phyloP scores from a whole-genome alignment of 2,329 filamentous ascomycete genomes.

The Microascus cirrosus region DNA sequence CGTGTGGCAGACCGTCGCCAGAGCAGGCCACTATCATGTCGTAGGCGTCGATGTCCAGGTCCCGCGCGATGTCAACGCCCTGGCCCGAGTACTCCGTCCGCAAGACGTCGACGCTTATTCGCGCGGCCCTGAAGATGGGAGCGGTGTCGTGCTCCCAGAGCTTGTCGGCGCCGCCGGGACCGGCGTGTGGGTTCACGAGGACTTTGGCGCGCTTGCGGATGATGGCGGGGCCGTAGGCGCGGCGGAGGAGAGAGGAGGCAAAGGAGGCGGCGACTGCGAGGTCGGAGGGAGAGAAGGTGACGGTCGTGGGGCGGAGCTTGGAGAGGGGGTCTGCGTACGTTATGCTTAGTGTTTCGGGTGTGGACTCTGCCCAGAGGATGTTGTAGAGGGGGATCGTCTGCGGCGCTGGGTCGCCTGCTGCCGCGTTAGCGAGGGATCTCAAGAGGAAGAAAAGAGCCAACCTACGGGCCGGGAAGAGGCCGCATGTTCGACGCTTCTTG shows the following conservation, averaged over 20 bases:
- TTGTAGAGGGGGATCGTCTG: conserved; percentile 63
- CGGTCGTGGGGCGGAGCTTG: conserved; percentile 45
- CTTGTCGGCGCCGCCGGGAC: conserved; percentile 64
- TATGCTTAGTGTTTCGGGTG: conserved; percentile 52
- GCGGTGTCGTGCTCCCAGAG: conserved; percentile 66
- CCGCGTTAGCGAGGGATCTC: neutral
- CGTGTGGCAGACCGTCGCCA: conserved; percentile 82
- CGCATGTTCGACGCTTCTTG: neutral
- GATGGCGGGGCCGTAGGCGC: conserved; percentile 59
- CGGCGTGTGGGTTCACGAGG: conserved; percentile 82
- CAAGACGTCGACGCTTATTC: conserved; percentile 64
- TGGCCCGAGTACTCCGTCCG: conserved; percentile 64
- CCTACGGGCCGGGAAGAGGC: neutral
- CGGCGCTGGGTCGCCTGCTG: conserved; percentile 9
- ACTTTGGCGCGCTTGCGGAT: conserved; percentile 72
- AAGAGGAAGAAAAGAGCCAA: neutral
- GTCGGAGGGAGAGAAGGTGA: conserved; percentile 38
- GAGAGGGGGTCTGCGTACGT: conserved; percentile 55
- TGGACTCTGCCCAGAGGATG: conserved; percentile 67
- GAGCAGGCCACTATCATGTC: conserved; percentile 85
- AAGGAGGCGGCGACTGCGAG: conserved; percentile 44
- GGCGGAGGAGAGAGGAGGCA: conserved; percentile 51
- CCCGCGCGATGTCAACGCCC: conserved; percentile 64
- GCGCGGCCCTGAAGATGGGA: conserved; percentile 73
- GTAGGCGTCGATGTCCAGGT: conserved; percentile 66